A percentile compares a stretch with the other conserved stretches of the same genome.
phyloP scores from a whole-genome alignment of 2,329 filamentous ascomycete species.

The Stagonosporopsis tanaceti region DNA sequence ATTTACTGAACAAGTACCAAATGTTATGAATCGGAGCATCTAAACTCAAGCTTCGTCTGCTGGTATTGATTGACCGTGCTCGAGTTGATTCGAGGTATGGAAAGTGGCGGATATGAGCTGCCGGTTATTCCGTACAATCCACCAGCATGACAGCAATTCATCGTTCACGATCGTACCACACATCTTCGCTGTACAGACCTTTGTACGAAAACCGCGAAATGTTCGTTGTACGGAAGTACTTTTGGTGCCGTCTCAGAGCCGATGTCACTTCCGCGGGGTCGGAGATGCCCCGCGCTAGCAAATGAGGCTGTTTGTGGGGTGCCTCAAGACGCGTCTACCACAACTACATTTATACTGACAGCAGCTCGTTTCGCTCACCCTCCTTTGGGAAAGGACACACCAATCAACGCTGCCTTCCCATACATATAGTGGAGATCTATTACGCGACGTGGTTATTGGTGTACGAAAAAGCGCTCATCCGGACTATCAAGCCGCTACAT shows the following conservation, averaged over 20 bases:
- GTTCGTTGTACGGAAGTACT: constrained; percentile 11
- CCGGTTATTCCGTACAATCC: not conserved
- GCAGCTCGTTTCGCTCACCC: constrained; percentile 17
- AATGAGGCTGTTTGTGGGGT: constrained; percentile 29
- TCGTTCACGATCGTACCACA: not conserved
- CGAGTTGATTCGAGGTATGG: too few species aligned
- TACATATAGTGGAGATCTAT: not conserved
- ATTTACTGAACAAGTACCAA: not conserved
- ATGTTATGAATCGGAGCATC: too few species aligned
- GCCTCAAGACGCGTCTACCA: constrained; percentile 3
- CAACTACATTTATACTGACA: constrained; percentile 13
- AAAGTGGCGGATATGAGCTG: not conserved
- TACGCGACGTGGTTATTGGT: not conserved
- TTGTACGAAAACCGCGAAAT: constrained; percentile 8
- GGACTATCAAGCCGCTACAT: not conserved
- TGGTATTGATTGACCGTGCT: too few species aligned
- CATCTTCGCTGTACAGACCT: not conserved
- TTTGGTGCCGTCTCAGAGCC: constrained; percentile 11
- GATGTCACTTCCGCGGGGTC: constrained; percentile 6
- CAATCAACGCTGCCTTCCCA: not conserved
- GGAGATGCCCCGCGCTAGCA: constrained; percentile 30
- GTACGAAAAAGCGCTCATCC: constrained; percentile 8
- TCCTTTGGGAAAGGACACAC: constrained; percentile 4
- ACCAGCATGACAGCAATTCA: not conserved
- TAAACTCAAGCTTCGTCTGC: too few species aligned